Evolutionary conservation across 805 yeast species (phyloP).

Genomic region (Myxozyma melibiosi): DNA sequence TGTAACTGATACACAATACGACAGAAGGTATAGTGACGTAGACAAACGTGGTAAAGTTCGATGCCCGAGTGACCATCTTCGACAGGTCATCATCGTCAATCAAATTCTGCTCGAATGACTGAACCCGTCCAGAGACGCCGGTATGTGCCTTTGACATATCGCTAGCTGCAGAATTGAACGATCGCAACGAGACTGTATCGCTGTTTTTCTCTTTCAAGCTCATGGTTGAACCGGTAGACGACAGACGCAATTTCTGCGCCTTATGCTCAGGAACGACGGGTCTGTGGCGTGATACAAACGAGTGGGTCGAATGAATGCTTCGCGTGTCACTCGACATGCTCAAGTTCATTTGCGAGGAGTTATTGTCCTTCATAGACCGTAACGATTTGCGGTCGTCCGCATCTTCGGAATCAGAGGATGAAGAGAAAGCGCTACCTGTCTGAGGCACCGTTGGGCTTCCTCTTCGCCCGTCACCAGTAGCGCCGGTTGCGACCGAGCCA

Average conservation of each 20-base stretch:
- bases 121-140: not conserved
- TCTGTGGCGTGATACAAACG: not conserved
- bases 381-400: slow-evolving; percentile 1
- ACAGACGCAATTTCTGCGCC: not conserved
- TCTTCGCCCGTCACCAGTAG: not conserved
- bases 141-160: slow-evolving; percentile 1
- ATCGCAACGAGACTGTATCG: slow-evolving; percentile 22
- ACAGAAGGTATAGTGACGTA: slow-evolving; percentile 56
- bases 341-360: not conserved
- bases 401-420: slow-evolving; percentile 3
- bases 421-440: not conserved
- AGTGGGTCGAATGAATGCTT: not conserved
- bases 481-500: not conserved
- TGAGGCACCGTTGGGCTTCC: not conserved
- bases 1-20: slow-evolving; percentile 68
- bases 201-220: slow-evolving; percentile 1
- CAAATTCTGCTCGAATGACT: not conserved
- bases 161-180: slow-evolving; percentile 10
- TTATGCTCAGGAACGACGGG: not conserved
- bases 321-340: not conserved
- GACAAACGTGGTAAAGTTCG: slow-evolving; percentile 68
- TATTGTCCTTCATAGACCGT: not conserved
- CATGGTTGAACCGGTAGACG: not conserved
- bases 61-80: slow-evolving; percentile 75
- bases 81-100: slow-evolving; percentile 40